Evolutionary conservation across 129 eudicot genomes (phyloP), one percentile per base, ranked within the genome.

Genomic region (Glebionis coronaria): DNA sequence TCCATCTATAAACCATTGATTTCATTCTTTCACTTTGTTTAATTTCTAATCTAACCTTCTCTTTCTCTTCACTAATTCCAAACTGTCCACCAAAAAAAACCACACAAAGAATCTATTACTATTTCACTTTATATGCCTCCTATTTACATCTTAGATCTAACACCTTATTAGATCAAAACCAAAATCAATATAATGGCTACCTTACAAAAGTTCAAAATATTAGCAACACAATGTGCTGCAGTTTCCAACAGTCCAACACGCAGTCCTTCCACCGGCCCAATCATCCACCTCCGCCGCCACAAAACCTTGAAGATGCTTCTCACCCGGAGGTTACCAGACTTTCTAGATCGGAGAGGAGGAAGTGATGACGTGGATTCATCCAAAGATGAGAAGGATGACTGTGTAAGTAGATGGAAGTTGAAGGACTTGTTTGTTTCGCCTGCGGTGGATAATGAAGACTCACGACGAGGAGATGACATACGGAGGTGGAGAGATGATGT

Each of bases 151-250:
- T 35, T 9, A 35, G 40, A 35, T 35, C 40, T 35, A 35, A 23
- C 25, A 23, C 25, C 25, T 35, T 0, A 35, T 0, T 29, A 21
- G 35, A 5, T 51, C 25, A 57, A 61, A 69, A 74, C 68, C 40
- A 46, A 27, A 54, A 40, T 65, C 40, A 46, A 27, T 42, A 40
- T 65, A 18, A 86, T 86, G 94, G 91, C 87, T 40, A 82, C 92
- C 1, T 58, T 87, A 63, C 97, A 90, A 56, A 90, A 87, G 82
- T 90, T 90, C 79, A 92, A 92, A 80, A 77, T 86, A 21, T 45
- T 92, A 56, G 98, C 98, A 0, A 92, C 98, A 14, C 98, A 85
- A 63, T 92, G 98, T 64, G 83, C 95, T 64, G 83, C 95, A 38
- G 87, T 88, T 6, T 7, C 40, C 1, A 35, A 35, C 0, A 92